Base-by-base conservation (phyloP, 768 basidiomycete genomes). In the Boletus sensibilis region DNA sequence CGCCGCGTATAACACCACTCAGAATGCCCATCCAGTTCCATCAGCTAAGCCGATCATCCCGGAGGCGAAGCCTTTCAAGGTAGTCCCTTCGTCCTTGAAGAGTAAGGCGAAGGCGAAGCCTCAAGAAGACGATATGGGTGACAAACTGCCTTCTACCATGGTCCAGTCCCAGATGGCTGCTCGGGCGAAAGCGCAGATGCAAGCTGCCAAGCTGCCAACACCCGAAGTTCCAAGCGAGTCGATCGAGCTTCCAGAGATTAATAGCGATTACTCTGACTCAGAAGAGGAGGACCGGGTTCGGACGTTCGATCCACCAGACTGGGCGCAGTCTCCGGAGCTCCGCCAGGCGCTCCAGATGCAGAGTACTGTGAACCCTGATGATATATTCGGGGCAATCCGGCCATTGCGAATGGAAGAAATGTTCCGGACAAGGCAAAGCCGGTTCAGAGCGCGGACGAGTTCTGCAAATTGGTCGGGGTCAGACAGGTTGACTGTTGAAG, bases 401-500 rank as follows among this genome's bases (percentile, higher is more conserved):
- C 90, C 91, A 6, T 74, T 98, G 52, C 80, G 78, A 59, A 97
- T 98, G 94, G 94, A 95, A 62, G 94, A 98, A 66, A 80, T 98
- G 60, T 99, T 99, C 81, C 82, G 85, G 64, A 80, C 76, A 27
- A 79, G 86, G 59, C 86, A 85, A 18, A 90, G 86, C 61, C 82
- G 88, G 48, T 97, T 97, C 78, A 79, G 95, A 55, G 88, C 91
- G 8, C 80, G 96, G 45, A 92, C 92, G 10, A 95, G 93, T 65
- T 95, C 92, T 12, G 96, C 96, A 34, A 97, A 97, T 69, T 98
- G 96, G 96, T 82, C 85, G 7, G 93, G 92, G n/a, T 74, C 87
- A n/a, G 96, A 98, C 74, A 79, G 85, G 25, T 74, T 98, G 64
- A 95, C 92, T 16, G 71, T 78, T 23, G 85, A 88, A 60, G 96